Evolutionary conservation across 768 basidiomycete species (phyloP), one percentile per base, ranked within the genome.

Genomic region (Tulasnella sp.): DNA sequence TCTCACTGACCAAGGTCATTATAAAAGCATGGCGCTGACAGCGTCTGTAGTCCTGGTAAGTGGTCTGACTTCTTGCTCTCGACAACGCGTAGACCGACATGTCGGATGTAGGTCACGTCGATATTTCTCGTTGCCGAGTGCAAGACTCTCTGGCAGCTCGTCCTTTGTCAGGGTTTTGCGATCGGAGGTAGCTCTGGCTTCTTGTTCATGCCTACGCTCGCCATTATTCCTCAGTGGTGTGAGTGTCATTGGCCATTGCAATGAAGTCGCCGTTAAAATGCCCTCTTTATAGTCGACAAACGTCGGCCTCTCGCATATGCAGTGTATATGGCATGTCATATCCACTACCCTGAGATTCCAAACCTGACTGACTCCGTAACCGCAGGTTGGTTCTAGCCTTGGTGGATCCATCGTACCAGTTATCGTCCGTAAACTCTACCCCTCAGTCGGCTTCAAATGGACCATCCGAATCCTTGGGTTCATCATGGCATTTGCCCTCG

Each of bases 401-500:
- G 53, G 53, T 25, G 61, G 61, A 8, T 56, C 61, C 11, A 19
- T 62, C 4, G 48, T 62, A 21, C 61, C 61, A 14, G 60, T 62
- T 23, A 25, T 57, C 12, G n/a, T 59, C 17, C 50, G 58, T 36
- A 62, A 62, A 21, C 36, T 62, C 31, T 45, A 60, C 32, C 60
- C 61, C 7, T n/a, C 34, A 25, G 51, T 62, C 21, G 61, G 61
- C 39, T 60, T 48, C 32, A 37, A 51, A 17, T 54, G 53, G 53
- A 55, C 53, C 17, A 88, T 87, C 73, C 75, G 86, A 9, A 76
- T 82, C 29, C 68, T 86, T 41, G 84, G 79, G 2, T 79, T 86
- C 59, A 76, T 84, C 12, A 65, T 85, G 0, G 59, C 83, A 1
- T 59, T 73, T 14, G 64, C 74, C 1, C 71, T 86, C 4, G 75